Conservation (phyloP, 352 stramenopile genomes). For the Globisporangium okanoganense region DNA sequence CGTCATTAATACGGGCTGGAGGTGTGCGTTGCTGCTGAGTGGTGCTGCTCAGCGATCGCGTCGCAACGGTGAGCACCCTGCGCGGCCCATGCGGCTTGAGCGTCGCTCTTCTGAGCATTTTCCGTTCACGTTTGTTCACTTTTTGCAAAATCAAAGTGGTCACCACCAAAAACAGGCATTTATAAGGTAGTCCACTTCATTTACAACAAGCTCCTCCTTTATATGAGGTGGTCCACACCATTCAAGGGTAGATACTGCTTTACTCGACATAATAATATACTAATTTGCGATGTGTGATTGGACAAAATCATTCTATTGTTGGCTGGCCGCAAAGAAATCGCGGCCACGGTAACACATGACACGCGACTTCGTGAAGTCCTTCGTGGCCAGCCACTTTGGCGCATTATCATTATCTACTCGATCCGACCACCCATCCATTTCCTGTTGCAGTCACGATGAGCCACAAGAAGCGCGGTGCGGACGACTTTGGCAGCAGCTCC, state of each 20-base stretch:
- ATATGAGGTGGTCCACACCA: neutral
- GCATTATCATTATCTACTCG: conserved; percentile 7
- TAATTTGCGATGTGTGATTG: too few relatives aligned
- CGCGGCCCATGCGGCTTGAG: neutral
- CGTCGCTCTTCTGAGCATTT: conserved; percentile 3
- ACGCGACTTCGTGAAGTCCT: too few relatives aligned
- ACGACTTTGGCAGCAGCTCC: conserved; percentile 30
- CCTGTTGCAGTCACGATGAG: conserved; percentile 34
- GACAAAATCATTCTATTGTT: conserved; percentile 2
- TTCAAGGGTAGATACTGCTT: conserved; percentile 3
- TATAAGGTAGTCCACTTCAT: conserved; percentile 20
- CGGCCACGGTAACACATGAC: neutral
- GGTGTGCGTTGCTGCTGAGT: neutral
- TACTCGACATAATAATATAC: conserved; percentile 21
- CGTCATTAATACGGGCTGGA: neutral
- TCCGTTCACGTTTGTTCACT: neutral
- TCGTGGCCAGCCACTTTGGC: conserved; percentile 7
- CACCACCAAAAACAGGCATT: conserved; percentile 16
- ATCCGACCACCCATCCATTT: conserved; percentile 8
- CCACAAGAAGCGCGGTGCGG: conserved; percentile 68
- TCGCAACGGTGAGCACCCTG: neutral
- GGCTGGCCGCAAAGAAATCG: conserved; percentile 7
- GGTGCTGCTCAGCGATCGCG: conserved; percentile 4
- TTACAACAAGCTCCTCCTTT: neutral
- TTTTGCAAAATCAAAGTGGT: conserved; percentile 1